A percentile compares a stretch with the other conserved stretches of the same genome.
Conservation (phyloP, 805 yeast genomes). For the Pichia cephalocereana region DNA sequence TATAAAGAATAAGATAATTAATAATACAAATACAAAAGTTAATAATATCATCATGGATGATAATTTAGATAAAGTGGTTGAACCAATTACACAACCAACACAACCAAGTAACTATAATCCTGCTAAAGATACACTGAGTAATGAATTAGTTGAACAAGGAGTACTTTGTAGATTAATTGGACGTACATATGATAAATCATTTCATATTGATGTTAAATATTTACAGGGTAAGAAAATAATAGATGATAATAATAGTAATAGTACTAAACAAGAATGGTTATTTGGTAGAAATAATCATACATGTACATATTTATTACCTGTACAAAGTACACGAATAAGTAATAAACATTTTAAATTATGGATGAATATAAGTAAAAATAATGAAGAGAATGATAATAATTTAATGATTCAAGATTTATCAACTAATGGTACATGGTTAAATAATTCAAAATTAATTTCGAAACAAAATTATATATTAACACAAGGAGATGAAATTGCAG, state of each 20-base stretch:
- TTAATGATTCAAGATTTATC: slow-evolving; percentile 63
- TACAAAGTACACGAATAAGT: slow-evolving; percentile 57
- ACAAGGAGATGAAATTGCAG: slow-evolving; percentile 89
- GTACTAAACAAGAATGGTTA: slow-evolving; percentile 25
- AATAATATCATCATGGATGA: no score
- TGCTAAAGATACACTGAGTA: slow-evolving; percentile 16
- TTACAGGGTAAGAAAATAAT: slow-evolving; percentile 1
- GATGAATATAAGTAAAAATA: slow-evolving; percentile 26
- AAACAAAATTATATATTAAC: slow-evolving; percentile 71
- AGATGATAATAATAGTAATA: background rate
- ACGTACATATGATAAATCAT: slow-evolving; percentile 20
- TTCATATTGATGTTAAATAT: slow-evolving; percentile 25
- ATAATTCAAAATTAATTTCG: slow-evolving; percentile 62
- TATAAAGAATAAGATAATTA: no score
- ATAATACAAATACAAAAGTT: no score
- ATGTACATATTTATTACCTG: slow-evolving; percentile 55
- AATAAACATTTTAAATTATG: slow-evolving; percentile 64
- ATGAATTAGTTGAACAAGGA: slow-evolving; percentile 21
- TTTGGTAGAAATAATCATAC: slow-evolving; percentile 60
- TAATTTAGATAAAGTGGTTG: background rate
- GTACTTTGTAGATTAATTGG: slow-evolving; percentile 30
- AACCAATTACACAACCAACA: slow-evolving; percentile 28
- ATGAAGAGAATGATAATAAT: slow-evolving; percentile 8
- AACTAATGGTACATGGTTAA: slow-evolving; percentile 89
- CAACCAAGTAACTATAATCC: slow-evolving; percentile 27